Conservation (phyloP, 345 rosid genomes). For the Sisymbrium irio region DNA sequence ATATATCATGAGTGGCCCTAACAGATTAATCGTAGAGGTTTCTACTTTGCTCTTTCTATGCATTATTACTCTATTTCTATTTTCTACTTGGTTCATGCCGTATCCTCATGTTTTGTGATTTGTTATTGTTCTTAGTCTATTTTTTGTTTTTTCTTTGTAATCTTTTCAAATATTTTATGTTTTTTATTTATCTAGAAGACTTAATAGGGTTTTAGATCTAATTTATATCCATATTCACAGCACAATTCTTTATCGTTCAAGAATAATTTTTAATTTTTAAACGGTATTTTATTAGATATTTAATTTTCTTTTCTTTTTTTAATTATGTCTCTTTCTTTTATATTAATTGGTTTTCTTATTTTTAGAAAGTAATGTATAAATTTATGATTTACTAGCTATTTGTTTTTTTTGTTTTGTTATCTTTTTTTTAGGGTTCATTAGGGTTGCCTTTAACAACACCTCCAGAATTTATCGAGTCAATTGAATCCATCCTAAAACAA, state of each 20-base stretch:
- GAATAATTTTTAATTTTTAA: no score
- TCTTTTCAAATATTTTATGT: background rate
- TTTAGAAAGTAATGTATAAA: no score
- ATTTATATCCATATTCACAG: no score
- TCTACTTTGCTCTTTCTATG: slow-evolving; percentile 5
- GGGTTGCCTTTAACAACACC: background rate
- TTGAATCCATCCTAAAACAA: background rate
- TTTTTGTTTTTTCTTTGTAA: background rate
- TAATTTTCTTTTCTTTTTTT: background rate
- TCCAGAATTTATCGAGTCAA: background rate
- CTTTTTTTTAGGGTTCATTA: background rate
- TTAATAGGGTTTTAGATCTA: background rate
- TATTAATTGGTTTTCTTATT: no score
- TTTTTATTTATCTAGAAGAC: background rate
- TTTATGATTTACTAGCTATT: background rate
- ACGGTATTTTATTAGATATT: no score
- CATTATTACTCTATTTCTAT: slow-evolving; percentile 5
- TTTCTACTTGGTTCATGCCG: background rate
- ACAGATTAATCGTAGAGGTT: background rate
- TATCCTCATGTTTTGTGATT: background rate
- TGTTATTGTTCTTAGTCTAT: background rate
- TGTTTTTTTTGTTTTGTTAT: background rate
- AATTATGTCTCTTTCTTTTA: no score
- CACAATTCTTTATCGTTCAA: no score
- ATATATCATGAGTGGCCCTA: background rate